phyloP scores from a whole-genome alignment of 1,284 basidiomycete species.

The Trichosporon asahii region DNA sequence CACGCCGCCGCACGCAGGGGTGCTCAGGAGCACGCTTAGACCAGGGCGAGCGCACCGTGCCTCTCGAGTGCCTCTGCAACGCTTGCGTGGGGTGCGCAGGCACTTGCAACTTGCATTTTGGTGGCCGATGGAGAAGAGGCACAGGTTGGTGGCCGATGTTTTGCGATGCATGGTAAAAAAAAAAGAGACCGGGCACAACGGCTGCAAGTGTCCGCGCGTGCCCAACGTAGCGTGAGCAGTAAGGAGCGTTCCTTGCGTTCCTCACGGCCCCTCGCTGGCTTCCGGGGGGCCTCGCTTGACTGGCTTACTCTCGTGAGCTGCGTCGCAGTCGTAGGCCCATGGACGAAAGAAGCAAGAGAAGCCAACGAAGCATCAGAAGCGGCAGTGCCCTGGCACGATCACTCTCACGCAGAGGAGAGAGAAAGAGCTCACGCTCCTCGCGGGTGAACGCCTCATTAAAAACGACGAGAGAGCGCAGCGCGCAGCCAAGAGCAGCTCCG shows the following conservation, averaged over 20 bases:
- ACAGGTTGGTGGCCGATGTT: background rate
- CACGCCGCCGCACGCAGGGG: background rate
- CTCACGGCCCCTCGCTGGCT: background rate
- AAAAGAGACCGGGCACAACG: background rate
- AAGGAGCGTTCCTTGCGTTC: background rate
- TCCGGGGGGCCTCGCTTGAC: no score
- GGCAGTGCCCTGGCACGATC: background rate
- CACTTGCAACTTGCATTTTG: background rate
- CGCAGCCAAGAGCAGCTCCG: background rate
- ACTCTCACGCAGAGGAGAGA: background rate
- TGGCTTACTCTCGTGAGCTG: background rate
- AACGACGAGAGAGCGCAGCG: background rate
- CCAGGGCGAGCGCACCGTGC: background rate
- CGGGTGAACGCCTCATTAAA: background rate
- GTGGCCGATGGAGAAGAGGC: background rate
- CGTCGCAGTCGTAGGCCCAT: background rate
- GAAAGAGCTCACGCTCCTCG: background rate
- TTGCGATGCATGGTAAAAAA: background rate
- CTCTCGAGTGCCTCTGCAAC: background rate
- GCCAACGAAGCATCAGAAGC: conserved; percentile 4
- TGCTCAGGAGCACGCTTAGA: background rate
- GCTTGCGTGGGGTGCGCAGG: background rate
- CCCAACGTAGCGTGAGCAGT: no score
- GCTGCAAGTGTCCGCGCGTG: no score
- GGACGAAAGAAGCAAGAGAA: conserved; percentile 8